A percentile compares a stretch with the other conserved stretches of the same genome.
phyloP scores from a whole-genome alignment of 2,329 filamentous ascomycete species.

The Clonostachys byssicola region DNA sequence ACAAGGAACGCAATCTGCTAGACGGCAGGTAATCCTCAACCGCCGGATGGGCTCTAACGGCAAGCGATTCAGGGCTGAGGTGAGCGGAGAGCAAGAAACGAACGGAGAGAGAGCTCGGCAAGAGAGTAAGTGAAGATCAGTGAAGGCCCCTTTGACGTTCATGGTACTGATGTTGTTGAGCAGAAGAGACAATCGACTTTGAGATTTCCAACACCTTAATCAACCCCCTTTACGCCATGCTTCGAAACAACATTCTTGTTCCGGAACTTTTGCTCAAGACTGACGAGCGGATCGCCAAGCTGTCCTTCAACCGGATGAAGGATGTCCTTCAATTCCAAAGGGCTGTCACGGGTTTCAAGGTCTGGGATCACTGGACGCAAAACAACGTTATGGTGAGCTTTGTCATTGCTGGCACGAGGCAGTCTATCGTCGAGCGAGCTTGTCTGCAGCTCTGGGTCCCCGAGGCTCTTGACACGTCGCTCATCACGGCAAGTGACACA shows the following conservation, averaged over 20 bases:
- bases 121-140: too few relatives aligned
- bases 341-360: constrained; percentile 15
- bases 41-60: constrained; percentile 15
- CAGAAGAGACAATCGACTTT: constrained; percentile 18
- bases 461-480: constrained; percentile 5
- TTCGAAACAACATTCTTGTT: too few relatives aligned
- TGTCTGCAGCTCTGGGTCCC: constrained; percentile 14
- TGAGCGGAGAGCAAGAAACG: too few relatives aligned
- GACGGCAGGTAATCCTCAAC: too few relatives aligned
- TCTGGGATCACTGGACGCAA: constrained; percentile 9
- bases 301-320: constrained; percentile 8
- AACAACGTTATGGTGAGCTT: constrained; percentile 9
- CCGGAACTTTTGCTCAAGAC: constrained; percentile 14
- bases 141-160: constrained; percentile 7
- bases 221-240: constrained; percentile 14
- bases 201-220: constrained; percentile 17
- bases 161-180: constrained; percentile 9
- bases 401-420: constrained; percentile 2
- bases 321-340: constrained; percentile 15
- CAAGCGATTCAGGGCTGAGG: too few relatives aligned
- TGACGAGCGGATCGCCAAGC: constrained; percentile 9
- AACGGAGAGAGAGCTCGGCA: too few relatives aligned
- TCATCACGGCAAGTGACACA: constrained; percentile 3
- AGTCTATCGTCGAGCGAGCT: constrained; percentile 9
- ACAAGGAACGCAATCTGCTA: too few relatives aligned